These are phyloP conservation scores for Dactylonectria macrodidyma DNA, from an alignment of 2,329 filamentous ascomycete genomes.

Conservation along the genomic window DNA sequence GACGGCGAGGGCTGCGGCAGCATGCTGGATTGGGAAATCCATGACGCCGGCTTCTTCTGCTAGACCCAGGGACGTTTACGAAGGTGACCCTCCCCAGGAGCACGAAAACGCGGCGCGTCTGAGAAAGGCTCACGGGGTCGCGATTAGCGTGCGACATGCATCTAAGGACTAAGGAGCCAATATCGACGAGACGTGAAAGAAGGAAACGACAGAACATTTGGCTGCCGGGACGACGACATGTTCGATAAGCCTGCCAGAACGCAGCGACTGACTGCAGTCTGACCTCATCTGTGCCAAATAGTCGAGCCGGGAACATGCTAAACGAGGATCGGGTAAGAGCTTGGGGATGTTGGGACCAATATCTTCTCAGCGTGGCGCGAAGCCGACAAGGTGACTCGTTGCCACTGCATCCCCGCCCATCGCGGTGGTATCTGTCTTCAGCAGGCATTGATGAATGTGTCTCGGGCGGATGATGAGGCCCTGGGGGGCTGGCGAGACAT, in stretches of 20 bases:
- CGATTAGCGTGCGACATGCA: constrained; percentile 43
- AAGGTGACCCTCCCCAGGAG: constrained; percentile 31
- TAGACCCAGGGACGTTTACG: constrained; percentile 37
- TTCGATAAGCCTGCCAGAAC: constrained; percentile 12
- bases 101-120: constrained; percentile 41
- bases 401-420: constrained; percentile 19
- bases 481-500: constrained; percentile 4
- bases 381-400: constrained; percentile 26
- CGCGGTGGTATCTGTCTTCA: constrained; percentile 26
- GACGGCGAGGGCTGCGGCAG: constrained; percentile 44
- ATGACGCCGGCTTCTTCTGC: constrained; percentile 42
- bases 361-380: constrained; percentile 32
- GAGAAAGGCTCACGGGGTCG: constrained; percentile 45
- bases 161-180: constrained; percentile 25
- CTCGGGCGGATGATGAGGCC: constrained; percentile 6
- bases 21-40: constrained; percentile 46
- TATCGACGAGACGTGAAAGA: neutral
- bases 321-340: constrained; percentile 21
- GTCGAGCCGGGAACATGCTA: constrained; percentile 12
- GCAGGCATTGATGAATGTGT: constrained; percentile 6
- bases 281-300: constrained; percentile 31
- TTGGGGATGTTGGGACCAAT: constrained; percentile 21
- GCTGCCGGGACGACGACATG: neutral
- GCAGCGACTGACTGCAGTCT: constrained; percentile 31
- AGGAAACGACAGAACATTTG: constrained; percentile 2